Conservation (phyloP, 1,139 yeast genomes). For the Geotrichum phurueaensis region DNA sequence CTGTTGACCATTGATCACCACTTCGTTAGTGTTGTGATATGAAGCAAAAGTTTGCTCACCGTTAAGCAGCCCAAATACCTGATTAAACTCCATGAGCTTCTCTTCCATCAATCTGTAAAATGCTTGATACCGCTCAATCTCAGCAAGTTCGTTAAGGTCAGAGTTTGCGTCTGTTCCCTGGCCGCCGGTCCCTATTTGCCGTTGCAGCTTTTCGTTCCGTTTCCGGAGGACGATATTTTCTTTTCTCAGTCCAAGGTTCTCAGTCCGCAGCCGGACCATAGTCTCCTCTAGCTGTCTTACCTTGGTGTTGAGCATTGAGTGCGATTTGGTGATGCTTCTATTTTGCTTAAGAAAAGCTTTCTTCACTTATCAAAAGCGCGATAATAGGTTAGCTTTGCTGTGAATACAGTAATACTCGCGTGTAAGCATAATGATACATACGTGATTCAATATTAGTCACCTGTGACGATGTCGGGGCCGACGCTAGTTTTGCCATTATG, state of each 20-base stretch:
- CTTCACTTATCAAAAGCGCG: background rate
- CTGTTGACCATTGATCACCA: background rate
- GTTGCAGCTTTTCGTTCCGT: conserved; percentile 5
- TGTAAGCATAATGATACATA: background rate
- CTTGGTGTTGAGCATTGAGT: conserved; percentile 6
- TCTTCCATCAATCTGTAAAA: background rate
- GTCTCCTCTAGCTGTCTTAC: conserved; percentile 11
- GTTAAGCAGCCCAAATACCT: background rate
- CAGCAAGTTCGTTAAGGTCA: background rate
- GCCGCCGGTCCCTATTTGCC: background rate
- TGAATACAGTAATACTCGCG: background rate
- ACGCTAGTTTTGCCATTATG: background rate
- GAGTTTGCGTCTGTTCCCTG: background rate
- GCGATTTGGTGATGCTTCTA: conserved; percentile 12
- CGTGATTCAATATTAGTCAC: background rate
- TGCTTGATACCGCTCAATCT: background rate
- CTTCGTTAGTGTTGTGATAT: background rate
- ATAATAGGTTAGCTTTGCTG: background rate
- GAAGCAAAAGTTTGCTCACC: background rate
- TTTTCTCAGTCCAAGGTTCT: conserved; percentile 16
- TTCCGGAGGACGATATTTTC: conserved; percentile 12
- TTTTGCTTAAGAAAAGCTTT: conserved; percentile 14
- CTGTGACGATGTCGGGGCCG: background rate
- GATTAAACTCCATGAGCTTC: conserved; percentile 5
- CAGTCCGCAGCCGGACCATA: conserved; percentile 13